Conservation (phyloP, 2,329 filamentous ascomycete genomes). For the Penicillium sp. region DNA sequence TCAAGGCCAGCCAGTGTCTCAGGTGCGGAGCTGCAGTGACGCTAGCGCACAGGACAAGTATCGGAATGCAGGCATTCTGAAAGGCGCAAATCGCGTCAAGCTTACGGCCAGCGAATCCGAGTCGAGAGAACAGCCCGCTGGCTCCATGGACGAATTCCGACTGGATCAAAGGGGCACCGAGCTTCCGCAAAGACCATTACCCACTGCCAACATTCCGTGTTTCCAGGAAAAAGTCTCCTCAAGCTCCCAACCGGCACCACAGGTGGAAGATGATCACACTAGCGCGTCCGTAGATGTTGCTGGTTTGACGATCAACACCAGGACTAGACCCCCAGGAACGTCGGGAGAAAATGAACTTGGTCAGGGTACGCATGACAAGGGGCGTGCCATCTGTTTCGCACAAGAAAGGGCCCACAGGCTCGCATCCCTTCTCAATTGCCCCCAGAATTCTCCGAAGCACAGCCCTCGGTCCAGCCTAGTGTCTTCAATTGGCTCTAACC, state of each 20-base stretch:
- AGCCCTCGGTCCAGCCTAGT: conserved; percentile 20
- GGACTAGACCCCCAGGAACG: conserved; percentile 22
- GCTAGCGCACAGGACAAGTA: conserved; percentile 31
- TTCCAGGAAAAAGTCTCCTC: conserved; percentile 26
- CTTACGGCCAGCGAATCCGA: conserved; percentile 30
- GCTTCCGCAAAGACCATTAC: conserved; percentile 33
- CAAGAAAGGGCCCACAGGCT: conserved; percentile 36
- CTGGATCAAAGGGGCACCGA: conserved; percentile 31
- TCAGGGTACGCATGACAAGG: conserved; percentile 31
- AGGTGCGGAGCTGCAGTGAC: conserved; percentile 15
- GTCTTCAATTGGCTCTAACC: conserved; percentile 32
- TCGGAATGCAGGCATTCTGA: conserved; percentile 41
- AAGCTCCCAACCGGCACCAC: conserved; percentile 22
- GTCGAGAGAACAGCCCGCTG: conserved; percentile 16
- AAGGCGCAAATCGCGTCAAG: conserved; percentile 36
- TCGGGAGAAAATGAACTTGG: conserved; percentile 28
- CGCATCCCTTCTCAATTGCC: conserved; percentile 34
- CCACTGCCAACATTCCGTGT: conserved; percentile 38
- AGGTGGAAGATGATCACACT: conserved; percentile 27
- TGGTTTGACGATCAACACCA: conserved; percentile 28
- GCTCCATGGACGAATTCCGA: conserved; percentile 29
- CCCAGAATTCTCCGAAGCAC: conserved; percentile 31
- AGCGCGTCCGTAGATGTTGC: conserved; percentile 31
- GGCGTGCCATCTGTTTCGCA: conserved; percentile 33
- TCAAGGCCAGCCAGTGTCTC: conserved; percentile 17